Evolutionary conservation across 371 early-diverging fungal genomes (phyloP), one percentile per base, ranked within the genome.

Genomic region (Mucor indicus): DNA sequence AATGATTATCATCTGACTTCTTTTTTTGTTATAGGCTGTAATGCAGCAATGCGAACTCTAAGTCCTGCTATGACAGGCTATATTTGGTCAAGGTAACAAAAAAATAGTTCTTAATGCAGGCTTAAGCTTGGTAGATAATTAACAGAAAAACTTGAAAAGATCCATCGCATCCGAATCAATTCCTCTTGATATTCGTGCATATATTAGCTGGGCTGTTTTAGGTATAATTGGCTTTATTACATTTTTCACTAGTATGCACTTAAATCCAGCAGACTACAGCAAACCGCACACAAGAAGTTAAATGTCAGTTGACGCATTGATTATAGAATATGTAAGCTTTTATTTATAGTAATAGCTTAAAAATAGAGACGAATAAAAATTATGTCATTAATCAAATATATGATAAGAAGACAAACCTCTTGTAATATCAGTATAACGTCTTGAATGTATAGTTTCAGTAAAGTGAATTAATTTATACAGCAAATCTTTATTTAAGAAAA

Each of bases 11-110:
- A n/a, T n/a, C n/a, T n/a, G n/a, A n/a, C n/a, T n/a, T n/a, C n/a
- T n/a, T n/a, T n/a, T n/a, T n/a, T n/a, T n/a, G 7, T 27, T 27
- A 38, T 57, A 70, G 67, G 64, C 15, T 64, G 67, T 37, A 63
- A 68, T 19, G 63, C 66, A 50, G 64, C 60, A 16, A 65, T 60
- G 61, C 48, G 75, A 36, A 51, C 71, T 7, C 35, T 70, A 13
- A 70, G 69, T 21, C 75, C 75, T 33, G 67, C 64, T 9, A 35
- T 61, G 10, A 65, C 69, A 46, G 71, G 75, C 23, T 53, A 47
- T n/a, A 31, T 74, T 13, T 74, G 72, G 72, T 65, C 63, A 24
- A 55, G 47, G 57, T 62, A 51, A 57, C 54, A 53, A 31, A 32
- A 2, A 38, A 24, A 15, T 12, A 39, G 8, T 10, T 25, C n/a